These are phyloP conservation scores for Pichia deserticola DNA, from an alignment of 805 yeast genomes.

Conservation along the genomic window DNA sequence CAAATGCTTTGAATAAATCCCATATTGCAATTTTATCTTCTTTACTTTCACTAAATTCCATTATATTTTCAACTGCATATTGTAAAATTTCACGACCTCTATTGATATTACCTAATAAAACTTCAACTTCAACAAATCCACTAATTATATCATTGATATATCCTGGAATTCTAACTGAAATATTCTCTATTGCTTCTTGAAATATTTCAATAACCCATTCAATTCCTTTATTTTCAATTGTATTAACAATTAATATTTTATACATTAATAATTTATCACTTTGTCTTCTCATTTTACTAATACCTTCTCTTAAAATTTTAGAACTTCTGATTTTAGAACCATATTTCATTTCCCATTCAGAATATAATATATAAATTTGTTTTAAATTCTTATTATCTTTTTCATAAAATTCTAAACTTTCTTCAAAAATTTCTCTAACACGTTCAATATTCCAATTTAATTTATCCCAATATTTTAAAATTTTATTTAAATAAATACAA, in stretches of 20 bases:
- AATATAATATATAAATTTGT: slow-evolving; percentile 46
- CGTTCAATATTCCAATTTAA: slow-evolving; percentile 39
- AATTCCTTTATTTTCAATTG: slow-evolving; percentile 33
- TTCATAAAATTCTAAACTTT: slow-evolving; percentile 36
- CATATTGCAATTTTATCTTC: slow-evolving; percentile 37
- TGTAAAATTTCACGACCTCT: slow-evolving; percentile 59
- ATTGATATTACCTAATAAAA: slow-evolving; percentile 38
- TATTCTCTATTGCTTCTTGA: slow-evolving; percentile 39
- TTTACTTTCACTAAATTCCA: slow-evolving; percentile 24
- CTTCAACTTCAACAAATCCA: slow-evolving; percentile 55
- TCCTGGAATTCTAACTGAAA: slow-evolving; percentile 23
- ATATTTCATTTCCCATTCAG: slow-evolving; percentile 50
- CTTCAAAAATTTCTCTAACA: slow-evolving; percentile 69
- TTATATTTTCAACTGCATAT: slow-evolving; percentile 41
- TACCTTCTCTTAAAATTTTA: slow-evolving; percentile 38
- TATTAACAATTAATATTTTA: slow-evolving; percentile 36
- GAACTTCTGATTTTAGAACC: slow-evolving; percentile 48
- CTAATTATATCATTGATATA: slow-evolving; percentile 36
- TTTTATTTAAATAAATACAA: slow-evolving; percentile 55
- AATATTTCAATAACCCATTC: slow-evolving; percentile 41
- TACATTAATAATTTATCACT: slow-evolving; percentile 34
- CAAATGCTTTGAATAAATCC: slow-evolving; percentile 71
- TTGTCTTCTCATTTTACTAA: slow-evolving; percentile 24
- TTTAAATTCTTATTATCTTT: slow-evolving; percentile 33
- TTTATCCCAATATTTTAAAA: slow-evolving; percentile 29